phyloP scores from a whole-genome alignment of 2,329 filamentous ascomycete genomes.

The Setomelanomma holmii region DNA sequence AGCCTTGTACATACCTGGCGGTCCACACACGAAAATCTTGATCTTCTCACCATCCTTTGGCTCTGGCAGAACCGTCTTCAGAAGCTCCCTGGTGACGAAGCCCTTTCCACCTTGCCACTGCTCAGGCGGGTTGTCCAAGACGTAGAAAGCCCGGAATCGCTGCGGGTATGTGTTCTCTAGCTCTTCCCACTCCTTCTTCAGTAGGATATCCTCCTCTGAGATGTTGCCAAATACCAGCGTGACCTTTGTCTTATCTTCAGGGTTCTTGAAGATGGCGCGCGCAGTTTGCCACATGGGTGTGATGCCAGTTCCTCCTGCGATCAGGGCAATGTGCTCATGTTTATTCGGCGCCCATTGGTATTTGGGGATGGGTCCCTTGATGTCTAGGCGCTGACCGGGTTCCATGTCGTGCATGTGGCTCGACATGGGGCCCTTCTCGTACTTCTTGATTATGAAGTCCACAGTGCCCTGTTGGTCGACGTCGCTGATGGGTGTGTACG shows the following conservation, averaged over 20 bases:
- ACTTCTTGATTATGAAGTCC: slow-evolving; percentile 91
- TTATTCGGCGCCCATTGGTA: slow-evolving; percentile 91
- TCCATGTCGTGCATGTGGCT: slow-evolving; percentile 83
- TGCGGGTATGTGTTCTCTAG: slow-evolving; percentile 96
- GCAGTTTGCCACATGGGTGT: slow-evolving; percentile 97
- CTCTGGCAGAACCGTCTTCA: slow-evolving; percentile 94
- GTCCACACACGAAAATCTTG: slow-evolving; percentile 96
- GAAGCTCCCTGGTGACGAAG: slow-evolving; percentile 84
- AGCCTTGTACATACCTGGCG: slow-evolving; percentile 90
- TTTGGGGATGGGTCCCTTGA: slow-evolving; percentile 96
- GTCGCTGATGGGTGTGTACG: slow-evolving; percentile 91
- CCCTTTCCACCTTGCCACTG: slow-evolving; percentile 80
- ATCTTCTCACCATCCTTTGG: slow-evolving; percentile 84
- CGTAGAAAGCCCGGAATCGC: slow-evolving; percentile 94
- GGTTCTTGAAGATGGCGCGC: slow-evolving; percentile 93
- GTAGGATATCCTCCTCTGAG: slow-evolving; percentile 85
- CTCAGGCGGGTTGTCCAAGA: slow-evolving; percentile 83
- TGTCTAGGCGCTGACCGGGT: slow-evolving; percentile 80
- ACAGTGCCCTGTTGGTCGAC: slow-evolving; percentile 82
- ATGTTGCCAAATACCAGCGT: slow-evolving; percentile 95
- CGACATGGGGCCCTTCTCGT: slow-evolving; percentile 91
- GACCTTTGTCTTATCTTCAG: slow-evolving; percentile 95
- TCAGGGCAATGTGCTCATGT: slow-evolving; percentile 83
- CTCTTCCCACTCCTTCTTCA: slow-evolving; percentile 83
- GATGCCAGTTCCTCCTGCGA: slow-evolving; percentile 96